Conservation (phyloP, 1,284 basidiomycete genomes). For the Volvariella surrecta region DNA sequence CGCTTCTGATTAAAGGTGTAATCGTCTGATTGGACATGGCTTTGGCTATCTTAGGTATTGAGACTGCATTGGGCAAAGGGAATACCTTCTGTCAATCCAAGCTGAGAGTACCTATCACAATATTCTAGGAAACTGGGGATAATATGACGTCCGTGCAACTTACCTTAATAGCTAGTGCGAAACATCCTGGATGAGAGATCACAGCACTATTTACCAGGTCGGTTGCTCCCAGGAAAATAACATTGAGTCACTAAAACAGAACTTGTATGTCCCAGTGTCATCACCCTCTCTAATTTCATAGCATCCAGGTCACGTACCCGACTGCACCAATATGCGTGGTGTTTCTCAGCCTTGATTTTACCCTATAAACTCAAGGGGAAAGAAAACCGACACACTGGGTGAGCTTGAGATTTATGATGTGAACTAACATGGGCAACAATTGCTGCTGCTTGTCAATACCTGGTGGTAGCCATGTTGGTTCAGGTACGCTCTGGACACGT, state of each 20-base stretch:
- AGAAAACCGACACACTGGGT: background rate
- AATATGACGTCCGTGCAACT: background rate
- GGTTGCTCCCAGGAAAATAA: conserved; percentile 30
- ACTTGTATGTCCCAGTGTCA: conserved; percentile 22
- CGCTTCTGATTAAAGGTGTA: conserved; percentile 32
- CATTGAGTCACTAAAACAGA: conserved; percentile 53
- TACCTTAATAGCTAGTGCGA: conserved; percentile 38
- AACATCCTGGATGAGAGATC: conserved; percentile 45
- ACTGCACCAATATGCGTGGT: conserved; percentile 52
- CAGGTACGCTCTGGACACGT: no score
- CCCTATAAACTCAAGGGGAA: conserved; percentile 32
- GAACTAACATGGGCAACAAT: no score
- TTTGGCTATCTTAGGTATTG: background rate
- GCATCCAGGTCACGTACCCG: conserved; percentile 29
- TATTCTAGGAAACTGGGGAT: conserved; percentile 23
- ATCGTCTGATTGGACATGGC: conserved; percentile 32
- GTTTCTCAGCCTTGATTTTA: conserved; percentile 39
- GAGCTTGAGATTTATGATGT: background rate
- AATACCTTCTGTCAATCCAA: conserved; percentile 52
- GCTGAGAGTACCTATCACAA: conserved; percentile 42
- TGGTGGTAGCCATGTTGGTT: no score
- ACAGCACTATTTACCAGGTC: conserved; percentile 39
- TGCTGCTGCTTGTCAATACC: no score
- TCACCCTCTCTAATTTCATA: no score
- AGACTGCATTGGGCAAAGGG: background rate